Conservation (phyloP, 768 basidiomycete genomes). For the Rhizopogon vinicolor region DNA sequence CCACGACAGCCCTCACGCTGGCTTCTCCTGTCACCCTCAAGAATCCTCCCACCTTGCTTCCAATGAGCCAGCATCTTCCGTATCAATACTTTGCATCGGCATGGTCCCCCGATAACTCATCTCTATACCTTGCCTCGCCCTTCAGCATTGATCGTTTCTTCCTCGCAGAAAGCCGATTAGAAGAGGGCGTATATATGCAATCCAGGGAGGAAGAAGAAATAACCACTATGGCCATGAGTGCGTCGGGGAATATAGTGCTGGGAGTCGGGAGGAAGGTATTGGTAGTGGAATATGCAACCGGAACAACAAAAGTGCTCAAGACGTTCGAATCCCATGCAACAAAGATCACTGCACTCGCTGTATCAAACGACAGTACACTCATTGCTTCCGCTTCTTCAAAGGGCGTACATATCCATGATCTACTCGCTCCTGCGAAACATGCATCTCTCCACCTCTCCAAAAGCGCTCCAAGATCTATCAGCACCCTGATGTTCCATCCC, state of each 20-base stretch:
- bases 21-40: slow-evolving; percentile 41
- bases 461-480: slow-evolving; percentile 30
- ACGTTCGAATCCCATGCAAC: slow-evolving; percentile 50
- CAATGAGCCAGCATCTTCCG: slow-evolving; percentile 22
- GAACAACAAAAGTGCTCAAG: slow-evolving; percentile 36
- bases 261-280: slow-evolving; percentile 41
- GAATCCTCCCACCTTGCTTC: slow-evolving; percentile 34
- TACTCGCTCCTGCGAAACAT: slow-evolving; percentile 45
- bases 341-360: slow-evolving; percentile 46
- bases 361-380: slow-evolving; percentile 54
- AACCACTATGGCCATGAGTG: slow-evolving; percentile 28
- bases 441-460: slow-evolving; percentile 45
- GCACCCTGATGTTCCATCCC: slow-evolving; percentile 55
- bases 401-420: slow-evolving; percentile 56
- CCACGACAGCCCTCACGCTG: slow-evolving; percentile 38
- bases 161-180: slow-evolving; percentile 37
- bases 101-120: slow-evolving; percentile 56
- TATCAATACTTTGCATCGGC: slow-evolving; percentile 28
- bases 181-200: slow-evolving; percentile 34
- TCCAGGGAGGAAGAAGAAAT: slow-evolving; percentile 18
- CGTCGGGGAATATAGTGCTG: slow-evolving; percentile 41
- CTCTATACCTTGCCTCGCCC: slow-evolving; percentile 49
- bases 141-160: slow-evolving; percentile 51
- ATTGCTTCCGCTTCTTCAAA: slow-evolving; percentile 52
- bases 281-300: slow-evolving; percentile 42